phyloP scores from a whole-genome alignment of 2,329 filamentous ascomycete species.

The Mariannaea elegans region DNA sequence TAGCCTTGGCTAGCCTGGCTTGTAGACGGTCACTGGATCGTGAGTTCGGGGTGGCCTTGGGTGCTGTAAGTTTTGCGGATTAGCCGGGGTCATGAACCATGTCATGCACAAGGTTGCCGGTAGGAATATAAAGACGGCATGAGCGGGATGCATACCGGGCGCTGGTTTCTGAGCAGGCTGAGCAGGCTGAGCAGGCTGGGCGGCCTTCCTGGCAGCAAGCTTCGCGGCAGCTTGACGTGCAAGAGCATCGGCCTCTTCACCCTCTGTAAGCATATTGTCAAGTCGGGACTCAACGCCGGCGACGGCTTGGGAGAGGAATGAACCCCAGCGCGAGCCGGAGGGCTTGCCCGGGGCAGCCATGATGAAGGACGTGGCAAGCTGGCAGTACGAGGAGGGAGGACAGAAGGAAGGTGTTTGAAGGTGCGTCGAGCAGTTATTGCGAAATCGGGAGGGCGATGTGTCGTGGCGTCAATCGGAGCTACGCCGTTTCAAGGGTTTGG shows the following conservation, averaged over 20 bases:
- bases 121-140: slow-evolving; percentile 6
- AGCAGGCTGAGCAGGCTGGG: slow-evolving; percentile 4
- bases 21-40: slow-evolving; percentile 84
- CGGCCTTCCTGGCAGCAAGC: slow-evolving; percentile 14
- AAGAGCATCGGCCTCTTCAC: slow-evolving; percentile 57
- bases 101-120: too few species aligned
- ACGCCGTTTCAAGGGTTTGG: not conserved
- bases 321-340: slow-evolving; percentile 49
- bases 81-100: not conserved
- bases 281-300: slow-evolving; percentile 93
- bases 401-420: not conserved
- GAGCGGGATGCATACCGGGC: slow-evolving; percentile 40
- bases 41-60: slow-evolving; percentile 68
- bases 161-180: slow-evolving; percentile 36
- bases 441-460: not conserved
- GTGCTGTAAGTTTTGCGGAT: slow-evolving; percentile 47
- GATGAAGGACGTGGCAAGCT: slow-evolving; percentile 20
- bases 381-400: not conserved
- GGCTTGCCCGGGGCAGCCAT: slow-evolving; percentile 61
- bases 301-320: slow-evolving; percentile 87
- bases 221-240: slow-evolving; percentile 1
- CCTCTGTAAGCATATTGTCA: slow-evolving; percentile 89
- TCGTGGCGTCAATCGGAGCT: not conserved
- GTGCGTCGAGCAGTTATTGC: not conserved
- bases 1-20: slow-evolving; percentile 86